Evolutionary conservation across 129 eudicot genomes (phyloP).

Genomic region (Scalesia atractyloides): DNA sequence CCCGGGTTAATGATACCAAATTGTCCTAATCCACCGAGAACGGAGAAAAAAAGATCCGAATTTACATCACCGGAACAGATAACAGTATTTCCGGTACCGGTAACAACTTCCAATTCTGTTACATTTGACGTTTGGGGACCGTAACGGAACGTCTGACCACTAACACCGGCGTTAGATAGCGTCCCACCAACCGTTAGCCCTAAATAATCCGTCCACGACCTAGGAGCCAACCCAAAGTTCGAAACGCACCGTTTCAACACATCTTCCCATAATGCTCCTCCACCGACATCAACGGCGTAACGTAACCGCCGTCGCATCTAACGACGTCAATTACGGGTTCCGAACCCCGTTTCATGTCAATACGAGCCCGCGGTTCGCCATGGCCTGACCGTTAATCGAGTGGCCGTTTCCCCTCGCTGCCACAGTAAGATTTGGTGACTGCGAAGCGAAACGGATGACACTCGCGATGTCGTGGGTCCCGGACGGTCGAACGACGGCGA

Average conservation of each 20-base stretch:
- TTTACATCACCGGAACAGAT: conserved; percentile 48
- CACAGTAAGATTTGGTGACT: conserved; percentile 56
- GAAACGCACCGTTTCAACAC: conserved; percentile 64
- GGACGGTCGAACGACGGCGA: conserved; percentile 65
- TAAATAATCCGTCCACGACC: conserved; percentile 94
- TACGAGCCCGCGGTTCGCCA: conserved; percentile 71
- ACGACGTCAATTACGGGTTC: conserved; percentile 27
- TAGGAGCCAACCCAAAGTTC: conserved; percentile 56
- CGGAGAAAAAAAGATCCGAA: conserved; percentile 64
- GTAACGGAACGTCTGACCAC: conserved; percentile 84
- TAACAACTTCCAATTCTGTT: conserved; percentile 82
- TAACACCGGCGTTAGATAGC: conserved; percentile 86
- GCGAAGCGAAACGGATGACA: conserved; percentile 46
- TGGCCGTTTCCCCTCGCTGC: conserved; percentile 97
- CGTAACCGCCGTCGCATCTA: conserved; percentile 1
- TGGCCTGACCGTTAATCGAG: conserved; percentile 93
- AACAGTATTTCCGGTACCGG: conserved; percentile 66
- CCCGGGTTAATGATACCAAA: conserved; percentile 88
- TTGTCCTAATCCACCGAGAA: conserved; percentile 96
- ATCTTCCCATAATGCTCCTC: conserved; percentile 94
- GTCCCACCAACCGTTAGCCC: conserved; percentile 93
- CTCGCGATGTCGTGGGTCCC: conserved; percentile 48
- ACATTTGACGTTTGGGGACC: conserved; percentile 90
- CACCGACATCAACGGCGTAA: conserved; percentile 63
- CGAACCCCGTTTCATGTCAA: conserved; percentile 62